These are phyloP conservation scores for Rhynchospora breviuscula DNA, from an alignment of 176 grass and related monocot species.

Conservation along the genomic window DNA sequence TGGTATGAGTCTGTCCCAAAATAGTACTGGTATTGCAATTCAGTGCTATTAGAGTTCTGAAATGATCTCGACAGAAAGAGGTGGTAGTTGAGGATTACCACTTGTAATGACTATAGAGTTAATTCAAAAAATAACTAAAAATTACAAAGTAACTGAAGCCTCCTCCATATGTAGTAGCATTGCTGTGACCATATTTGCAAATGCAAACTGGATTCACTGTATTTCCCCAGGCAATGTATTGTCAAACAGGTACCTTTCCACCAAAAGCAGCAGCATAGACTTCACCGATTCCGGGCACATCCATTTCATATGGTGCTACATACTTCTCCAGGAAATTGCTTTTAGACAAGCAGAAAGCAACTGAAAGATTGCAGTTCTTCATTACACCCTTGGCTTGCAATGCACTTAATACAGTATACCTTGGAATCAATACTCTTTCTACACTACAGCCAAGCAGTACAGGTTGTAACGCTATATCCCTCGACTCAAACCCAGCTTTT, in stretches of 20 bases:
- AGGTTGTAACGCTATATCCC: no score
- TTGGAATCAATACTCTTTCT: not conserved
- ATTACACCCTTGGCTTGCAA: not conserved
- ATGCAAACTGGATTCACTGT: not conserved
- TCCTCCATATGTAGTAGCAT: no score
- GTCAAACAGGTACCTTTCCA: not conserved
- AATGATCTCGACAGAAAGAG: no score
- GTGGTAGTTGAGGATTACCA: no score
- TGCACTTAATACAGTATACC: not conserved
- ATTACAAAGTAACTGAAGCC: no score
- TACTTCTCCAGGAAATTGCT: not conserved
- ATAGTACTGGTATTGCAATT: no score
- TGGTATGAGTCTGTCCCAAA: no score
- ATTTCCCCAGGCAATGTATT: not conserved
- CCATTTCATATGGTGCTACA: not conserved
- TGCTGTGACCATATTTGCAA: not conserved
- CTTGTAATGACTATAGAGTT: no score
- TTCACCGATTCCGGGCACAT: not conserved
- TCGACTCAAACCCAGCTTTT: no score
- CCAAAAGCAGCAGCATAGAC: not conserved
- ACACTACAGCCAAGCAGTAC: not conserved
- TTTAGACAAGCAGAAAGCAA: not conserved
- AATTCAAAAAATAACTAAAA: no score
- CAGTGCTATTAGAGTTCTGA: no score
- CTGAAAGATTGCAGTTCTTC: not conserved